These are phyloP conservation scores for Candida mesenterica DNA, from an alignment of 1,139 yeast species.

Conservation along the genomic window DNA sequence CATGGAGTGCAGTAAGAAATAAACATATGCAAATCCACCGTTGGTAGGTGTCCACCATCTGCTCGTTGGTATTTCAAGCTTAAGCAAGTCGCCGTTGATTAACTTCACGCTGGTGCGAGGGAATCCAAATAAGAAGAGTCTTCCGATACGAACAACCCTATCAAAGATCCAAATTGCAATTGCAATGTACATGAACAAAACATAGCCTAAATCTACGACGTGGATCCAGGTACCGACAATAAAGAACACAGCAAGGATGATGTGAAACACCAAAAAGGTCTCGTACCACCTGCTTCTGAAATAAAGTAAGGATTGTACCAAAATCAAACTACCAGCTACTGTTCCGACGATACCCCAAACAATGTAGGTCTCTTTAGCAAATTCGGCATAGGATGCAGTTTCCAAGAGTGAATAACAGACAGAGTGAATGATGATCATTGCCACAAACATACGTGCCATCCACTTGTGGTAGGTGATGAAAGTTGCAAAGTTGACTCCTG, in stretches of 20 bases:
- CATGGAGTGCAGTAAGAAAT: slow-evolving; percentile 18
- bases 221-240: slow-evolving; percentile 17
- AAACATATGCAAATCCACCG: slow-evolving; percentile 17
- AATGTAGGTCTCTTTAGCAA: not conserved
- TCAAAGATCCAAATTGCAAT: slow-evolving; percentile 21
- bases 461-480: slow-evolving; percentile 23
- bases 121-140: slow-evolving; percentile 18
- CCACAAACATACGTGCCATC: slow-evolving; percentile 20
- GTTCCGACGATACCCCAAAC: slow-evolving; percentile 17
- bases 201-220: not conserved
- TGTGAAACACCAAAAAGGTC: slow-evolving; percentile 18
- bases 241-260: slow-evolving; percentile 15
- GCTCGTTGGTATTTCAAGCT: slow-evolving; percentile 17
- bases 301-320: slow-evolving; percentile 14
- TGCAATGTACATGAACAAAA: slow-evolving; percentile 12
- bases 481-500: slow-evolving; percentile 23
- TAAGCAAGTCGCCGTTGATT: slow-evolving; percentile 18
- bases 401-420: not conserved
- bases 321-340: slow-evolving; percentile 12
- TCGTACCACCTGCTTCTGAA: slow-evolving; percentile 18
- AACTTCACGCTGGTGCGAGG: slow-evolving; percentile 19
- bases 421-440: slow-evolving; percentile 19
- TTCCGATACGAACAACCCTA: slow-evolving; percentile 14
- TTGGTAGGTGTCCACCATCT: slow-evolving; percentile 18
- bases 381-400: not conserved